Conservation (phyloP, 176 grass and related monocot genomes). For the sorghum (Sorghum bicolor) region DNA sequence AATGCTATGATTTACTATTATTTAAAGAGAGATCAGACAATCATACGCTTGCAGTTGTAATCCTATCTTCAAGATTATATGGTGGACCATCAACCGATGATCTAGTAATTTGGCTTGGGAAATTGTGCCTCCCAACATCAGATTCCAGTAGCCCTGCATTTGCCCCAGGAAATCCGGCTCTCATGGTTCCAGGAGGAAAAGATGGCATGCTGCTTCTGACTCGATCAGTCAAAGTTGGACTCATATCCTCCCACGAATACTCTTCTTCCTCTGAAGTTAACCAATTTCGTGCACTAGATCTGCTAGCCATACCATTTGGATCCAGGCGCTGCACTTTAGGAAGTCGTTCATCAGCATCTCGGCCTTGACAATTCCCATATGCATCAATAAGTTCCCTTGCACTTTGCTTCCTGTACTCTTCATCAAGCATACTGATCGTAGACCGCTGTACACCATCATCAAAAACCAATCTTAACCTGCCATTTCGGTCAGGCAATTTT, state of each 20-base stretch:
- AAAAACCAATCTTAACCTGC: slow-evolving; percentile 40
- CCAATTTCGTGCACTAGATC: slow-evolving; percentile 61
- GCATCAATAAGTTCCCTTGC: slow-evolving; percentile 95
- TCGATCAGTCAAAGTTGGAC: slow-evolving; percentile 74
- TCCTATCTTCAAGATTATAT: slow-evolving; percentile 60
- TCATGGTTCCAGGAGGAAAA: slow-evolving; percentile 33
- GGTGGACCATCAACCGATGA: slow-evolving; percentile 41
- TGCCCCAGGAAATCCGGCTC: slow-evolving; percentile 52
- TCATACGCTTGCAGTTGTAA: slow-evolving; percentile 45
- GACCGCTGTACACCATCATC: slow-evolving; percentile 32
- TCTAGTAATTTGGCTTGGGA: slow-evolving; percentile 48
- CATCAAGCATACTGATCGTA: slow-evolving; percentile 42
- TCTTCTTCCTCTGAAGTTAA: slow-evolving; percentile 87
- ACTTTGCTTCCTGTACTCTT: slow-evolving; percentile 69
- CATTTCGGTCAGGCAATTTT: slow-evolving; percentile 48
- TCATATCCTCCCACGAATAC: slow-evolving; percentile 97
- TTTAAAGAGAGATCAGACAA: slow-evolving; percentile 39
- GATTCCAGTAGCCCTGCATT: slow-evolving; percentile 48
- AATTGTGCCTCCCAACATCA: slow-evolving; percentile 52
- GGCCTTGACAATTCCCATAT: slow-evolving; percentile 86
- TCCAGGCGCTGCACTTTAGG: slow-evolving; percentile 71
- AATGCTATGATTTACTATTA: slow-evolving; percentile 17
- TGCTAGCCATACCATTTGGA: slow-evolving; percentile 51
- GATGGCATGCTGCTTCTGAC: slow-evolving; percentile 51
- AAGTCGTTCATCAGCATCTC: slow-evolving; percentile 55